Evolutionary conservation across 306 rosid species (phyloP).

Genomic region (Ochetophila trinervis): DNA sequence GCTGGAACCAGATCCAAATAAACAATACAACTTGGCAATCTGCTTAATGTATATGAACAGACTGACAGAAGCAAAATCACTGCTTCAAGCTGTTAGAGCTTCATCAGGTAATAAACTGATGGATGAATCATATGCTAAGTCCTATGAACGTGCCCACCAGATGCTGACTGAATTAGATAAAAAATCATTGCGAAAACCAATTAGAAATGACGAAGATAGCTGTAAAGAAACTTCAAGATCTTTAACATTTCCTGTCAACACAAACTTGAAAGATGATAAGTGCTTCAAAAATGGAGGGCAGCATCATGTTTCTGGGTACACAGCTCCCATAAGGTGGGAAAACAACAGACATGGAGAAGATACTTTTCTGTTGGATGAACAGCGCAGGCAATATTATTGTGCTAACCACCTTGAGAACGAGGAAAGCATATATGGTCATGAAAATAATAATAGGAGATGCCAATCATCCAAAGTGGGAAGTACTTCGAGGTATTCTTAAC

Average conservation of each 20-base stretch:
- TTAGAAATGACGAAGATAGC: constrained; percentile 8
- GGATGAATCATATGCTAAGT: constrained; percentile 77
- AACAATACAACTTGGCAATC: constrained; percentile 88
- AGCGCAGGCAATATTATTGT: not conserved
- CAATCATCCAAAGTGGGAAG: constrained; percentile 19
- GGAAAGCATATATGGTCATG: not conserved
- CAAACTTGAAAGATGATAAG: not conserved
- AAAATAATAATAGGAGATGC: not conserved
- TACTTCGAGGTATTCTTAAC: constrained; percentile 31
- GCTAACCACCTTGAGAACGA: constrained; percentile 6
- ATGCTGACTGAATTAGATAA: constrained; percentile 49
- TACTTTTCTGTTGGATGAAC: not conserved
- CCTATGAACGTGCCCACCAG: constrained; percentile 68
- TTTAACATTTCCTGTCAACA: constrained; percentile 4
- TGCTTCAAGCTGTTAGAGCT: constrained; percentile 65
- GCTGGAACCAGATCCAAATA: constrained; percentile 79
- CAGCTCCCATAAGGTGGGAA: constrained; percentile 15
- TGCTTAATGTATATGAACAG: constrained; percentile 76
- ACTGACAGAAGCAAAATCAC: constrained; percentile 65
- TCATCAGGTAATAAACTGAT: constrained; percentile 58
- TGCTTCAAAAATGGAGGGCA: not conserved
- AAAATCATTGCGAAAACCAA: constrained; percentile 16
- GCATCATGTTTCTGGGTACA: constrained; percentile 10
- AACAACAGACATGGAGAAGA: not conserved
- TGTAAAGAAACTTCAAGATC: constrained; percentile 20